Evolutionary conservation across 768 basidiomycete genomes (phyloP), one percentile per base, ranked within the genome.

Genomic region (Psilocybe cyanescens): DNA sequence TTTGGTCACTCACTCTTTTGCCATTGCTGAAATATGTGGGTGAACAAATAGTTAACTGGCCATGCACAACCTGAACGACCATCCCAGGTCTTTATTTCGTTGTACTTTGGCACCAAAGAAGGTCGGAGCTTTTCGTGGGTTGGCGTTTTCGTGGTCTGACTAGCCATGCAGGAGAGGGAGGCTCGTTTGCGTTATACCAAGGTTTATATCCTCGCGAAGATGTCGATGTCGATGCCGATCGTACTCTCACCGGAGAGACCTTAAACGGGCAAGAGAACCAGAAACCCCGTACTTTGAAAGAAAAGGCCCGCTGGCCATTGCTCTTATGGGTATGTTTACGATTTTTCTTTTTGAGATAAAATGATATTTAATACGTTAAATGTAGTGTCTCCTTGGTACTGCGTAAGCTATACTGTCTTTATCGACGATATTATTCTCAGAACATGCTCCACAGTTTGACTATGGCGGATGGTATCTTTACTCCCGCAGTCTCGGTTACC

Each of bases 401-500:
- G 68, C 80, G 74, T 79, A 67, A 52, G 77, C 7, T 66, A 37
- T 29, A 52, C 19, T 2, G 19, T 31, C 7, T 11, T 12, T 17
- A 30, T 17, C 29, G 35, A 46, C 3, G 16, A n/a, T 17, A 24
- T 57, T 7, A 47, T n/a, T 55, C 12, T 46, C 1, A 2, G n/a
- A 16, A 11, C 12, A 56, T 12, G 54, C 30, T 29, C 2, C 44
- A 19, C 46, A 81, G 83, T 12, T 74, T 90, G 46, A 88, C 88
- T 0, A 81, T 90, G 75, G 84, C 87, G 0, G 89, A 91, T 62
- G 89, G 89, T 35, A 74, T 88, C 19, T 80, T 90, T 37, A 89
- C 88, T 0, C 86, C 88, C 3, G 87, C 89, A 4, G 88, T 90
- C 5, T 87, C 86, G 0, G 85, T 90, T 7, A 87, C 86, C 0